Base-by-base conservation (phyloP, 2,329 filamentous ascomycete genomes). In the Tolypocladium album region DNA sequence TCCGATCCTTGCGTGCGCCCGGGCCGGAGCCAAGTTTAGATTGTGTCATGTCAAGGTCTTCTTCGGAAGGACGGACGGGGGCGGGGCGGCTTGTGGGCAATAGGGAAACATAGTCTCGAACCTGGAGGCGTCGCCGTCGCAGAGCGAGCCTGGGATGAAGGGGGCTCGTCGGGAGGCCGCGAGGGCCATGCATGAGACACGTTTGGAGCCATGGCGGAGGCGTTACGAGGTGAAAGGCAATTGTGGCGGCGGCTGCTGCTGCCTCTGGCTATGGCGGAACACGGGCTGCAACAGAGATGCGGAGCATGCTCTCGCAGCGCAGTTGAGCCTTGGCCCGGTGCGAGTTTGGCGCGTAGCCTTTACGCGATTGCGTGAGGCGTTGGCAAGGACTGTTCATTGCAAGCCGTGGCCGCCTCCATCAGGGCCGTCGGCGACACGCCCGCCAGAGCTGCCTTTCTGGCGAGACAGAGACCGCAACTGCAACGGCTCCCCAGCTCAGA, bases 111-210 rank as follows among this genome's bases (percentile, higher is more conserved):
- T 2, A 31, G 47, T 31, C 15, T 52, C 47, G 47, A 43, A 52
- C 47, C 20, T 52, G 47, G 50, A n/a, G 50, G 27, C 50, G 50
- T 34, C 50, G 9, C 5, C 24, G 27, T 2, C 47, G 27, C 42
- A 15, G n/a, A 39, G 24, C 15, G 20, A 27, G 38, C 47, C 39
- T 50, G 58, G 58, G 40, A 57, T 57, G 58, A 60, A 57, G 59
- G 62, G 27, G 61, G 58, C 22, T 55, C 17, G 55, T 20, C 47
- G 15, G 38, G 17, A 12, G 45, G 38, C 47, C 36, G 50, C 39
- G 40, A 50, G 53, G 55, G 58, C 47, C 39, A 42, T 59, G 60
- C 61, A 58, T 62, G 61, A 64, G 61, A 63, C 61, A 56, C 55
- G 63, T 61, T 61, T 63, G 59, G 60, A 38, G 58, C 59, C 60